Evolutionary conservation across 202 grass and related monocot species (phyloP).

Genomic region (Bolboschoenoplectus hybrid): DNA sequence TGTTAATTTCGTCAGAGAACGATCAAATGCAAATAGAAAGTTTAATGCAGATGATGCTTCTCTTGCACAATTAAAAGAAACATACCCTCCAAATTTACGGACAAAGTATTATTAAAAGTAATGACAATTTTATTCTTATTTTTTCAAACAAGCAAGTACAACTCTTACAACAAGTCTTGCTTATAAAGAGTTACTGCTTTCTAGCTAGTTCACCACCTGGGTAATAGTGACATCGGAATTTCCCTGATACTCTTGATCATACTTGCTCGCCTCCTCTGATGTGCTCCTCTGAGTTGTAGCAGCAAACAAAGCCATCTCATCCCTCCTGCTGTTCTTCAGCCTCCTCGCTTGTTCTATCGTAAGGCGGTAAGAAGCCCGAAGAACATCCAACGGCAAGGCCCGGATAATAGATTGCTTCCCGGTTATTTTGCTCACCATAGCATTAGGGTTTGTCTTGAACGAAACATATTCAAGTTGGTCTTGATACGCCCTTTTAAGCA

Average conservation of each 20-base stretch:
- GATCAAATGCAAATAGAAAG: neutral
- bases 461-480: conserved; percentile 40
- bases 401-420: conserved; percentile 38
- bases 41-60: too few species aligned
- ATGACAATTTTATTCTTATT: conserved; percentile 22
- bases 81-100: neutral
- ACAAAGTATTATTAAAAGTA: neutral
- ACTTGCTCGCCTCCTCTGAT: conserved; percentile 9
- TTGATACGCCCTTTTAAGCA: conserved; percentile 23
- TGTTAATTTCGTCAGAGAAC: neutral
- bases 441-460: conserved; percentile 44
- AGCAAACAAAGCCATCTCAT: conserved; percentile 42
- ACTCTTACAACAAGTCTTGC: neutral
- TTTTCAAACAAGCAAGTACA: conserved; percentile 10
- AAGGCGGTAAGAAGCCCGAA: conserved; percentile 27
- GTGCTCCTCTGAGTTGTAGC: conserved; percentile 20
- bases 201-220: conserved; percentile 5
- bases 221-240: conserved; percentile 3
- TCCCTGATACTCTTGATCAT: neutral
- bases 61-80: neutral
- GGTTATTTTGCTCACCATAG: conserved; percentile 34
- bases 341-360: conserved; percentile 37
- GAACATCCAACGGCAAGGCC: conserved; percentile 36
- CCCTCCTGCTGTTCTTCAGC: conserved; percentile 41
- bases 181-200: neutral